These are phyloP conservation scores for Polysphondylium violaceum DNA, from an alignment of 78 protist genomes.

Conservation along the genomic window DNA sequence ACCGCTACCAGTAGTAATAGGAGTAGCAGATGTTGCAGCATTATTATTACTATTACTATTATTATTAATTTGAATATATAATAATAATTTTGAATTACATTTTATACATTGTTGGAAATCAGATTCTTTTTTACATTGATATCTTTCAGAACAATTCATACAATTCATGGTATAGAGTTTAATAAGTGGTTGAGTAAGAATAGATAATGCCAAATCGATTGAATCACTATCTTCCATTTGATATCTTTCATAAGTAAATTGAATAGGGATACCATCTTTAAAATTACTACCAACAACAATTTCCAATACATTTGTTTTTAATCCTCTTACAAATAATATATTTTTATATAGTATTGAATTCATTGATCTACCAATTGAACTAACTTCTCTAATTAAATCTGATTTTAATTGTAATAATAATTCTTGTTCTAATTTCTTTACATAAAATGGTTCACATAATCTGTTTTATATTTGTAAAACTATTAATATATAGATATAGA, in stretches of 20 bases:
- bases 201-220: not conserved
- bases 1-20: not conserved
- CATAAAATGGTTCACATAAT: slow-evolving; percentile 62
- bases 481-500: too few species aligned
- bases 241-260: slow-evolving; percentile 23
- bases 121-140: slow-evolving; percentile 8
- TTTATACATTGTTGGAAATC: slow-evolving; percentile 41
- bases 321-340: slow-evolving; percentile 49
- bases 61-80: not conserved
- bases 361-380: slow-evolving; percentile 26
- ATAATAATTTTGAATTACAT: slow-evolving; percentile 28
- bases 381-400: slow-evolving; percentile 26
- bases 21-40: too few species aligned
- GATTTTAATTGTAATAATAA: slow-evolving; percentile 50
- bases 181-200: slow-evolving; percentile 5
- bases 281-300: slow-evolving; percentile 30
- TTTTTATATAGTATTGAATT: not conserved
- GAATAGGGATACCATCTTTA: slow-evolving; percentile 37
- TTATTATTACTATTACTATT: too few species aligned
- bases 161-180: slow-evolving; percentile 62
- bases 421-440: slow-evolving; percentile 16
- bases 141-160: slow-evolving; percentile 64
- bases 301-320: slow-evolving; percentile 2
- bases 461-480: not conserved
- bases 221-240: slow-evolving; percentile 23